phyloP scores from a whole-genome alignment of 2,329 filamentous ascomycete species.

The Fusarium sp. region DNA sequence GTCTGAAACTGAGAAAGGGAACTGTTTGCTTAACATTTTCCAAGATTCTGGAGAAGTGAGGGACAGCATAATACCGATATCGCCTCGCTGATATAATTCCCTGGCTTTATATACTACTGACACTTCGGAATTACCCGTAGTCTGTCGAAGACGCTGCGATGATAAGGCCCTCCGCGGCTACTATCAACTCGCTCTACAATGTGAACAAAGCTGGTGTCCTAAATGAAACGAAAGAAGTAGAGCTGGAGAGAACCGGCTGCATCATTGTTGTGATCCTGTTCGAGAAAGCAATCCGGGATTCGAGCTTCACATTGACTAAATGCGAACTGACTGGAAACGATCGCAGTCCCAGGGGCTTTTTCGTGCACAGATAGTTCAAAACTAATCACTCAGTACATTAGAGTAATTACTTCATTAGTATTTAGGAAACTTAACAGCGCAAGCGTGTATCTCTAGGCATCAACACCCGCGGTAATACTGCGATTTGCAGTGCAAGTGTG shows the following conservation, averaged over 20 bases:
- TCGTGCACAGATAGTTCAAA: rapidly evolving
- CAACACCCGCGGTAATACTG: background rate
- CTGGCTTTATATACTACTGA: background rate
- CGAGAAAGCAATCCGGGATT: background rate
- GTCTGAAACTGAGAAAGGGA: background rate
- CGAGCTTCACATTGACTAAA: background rate
- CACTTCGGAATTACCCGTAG: background rate
- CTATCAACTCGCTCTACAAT: background rate
- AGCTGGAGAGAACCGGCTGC: background rate
- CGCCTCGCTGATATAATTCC: rapidly evolving
- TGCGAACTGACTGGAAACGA: background rate
- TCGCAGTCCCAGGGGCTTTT: background rate
- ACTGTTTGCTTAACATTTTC: background rate
- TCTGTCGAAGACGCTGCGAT: background rate
- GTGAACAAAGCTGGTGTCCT: background rate
- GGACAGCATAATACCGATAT: background rate
- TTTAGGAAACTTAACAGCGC: background rate
- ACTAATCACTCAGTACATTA: background rate
- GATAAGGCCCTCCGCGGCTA: background rate
- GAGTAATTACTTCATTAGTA: background rate
- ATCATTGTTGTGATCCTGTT: background rate
- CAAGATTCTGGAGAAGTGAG: background rate
- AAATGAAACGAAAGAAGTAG: rapidly evolving
- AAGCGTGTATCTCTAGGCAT: background rate
- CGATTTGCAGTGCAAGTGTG: background rate